These are phyloP conservation scores for Apiotrichum gracile DNA, from an alignment of 1,284 basidiomycete genomes.

Conservation along the genomic window DNA sequence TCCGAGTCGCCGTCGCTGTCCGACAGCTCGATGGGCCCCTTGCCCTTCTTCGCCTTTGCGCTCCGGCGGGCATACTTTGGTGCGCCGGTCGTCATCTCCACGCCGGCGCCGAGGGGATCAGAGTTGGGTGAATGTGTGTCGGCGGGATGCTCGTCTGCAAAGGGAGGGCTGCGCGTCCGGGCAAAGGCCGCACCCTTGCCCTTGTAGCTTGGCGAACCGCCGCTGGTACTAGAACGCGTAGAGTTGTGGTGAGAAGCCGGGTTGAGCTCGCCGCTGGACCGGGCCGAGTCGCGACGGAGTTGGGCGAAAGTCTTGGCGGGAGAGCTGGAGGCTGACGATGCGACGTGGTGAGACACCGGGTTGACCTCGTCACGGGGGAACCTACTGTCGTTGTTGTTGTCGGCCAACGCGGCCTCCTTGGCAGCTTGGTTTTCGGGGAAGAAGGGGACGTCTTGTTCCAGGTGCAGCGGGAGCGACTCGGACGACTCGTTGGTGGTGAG, in stretches of 20 bases:
- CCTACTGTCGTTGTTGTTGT: not conserved
- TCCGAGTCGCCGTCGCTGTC: not conserved
- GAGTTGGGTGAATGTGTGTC: not conserved
- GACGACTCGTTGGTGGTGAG: slow-evolving; percentile 35
- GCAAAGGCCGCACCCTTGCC: too few relatives aligned
- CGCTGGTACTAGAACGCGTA: not conserved
- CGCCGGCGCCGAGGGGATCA: not conserved
- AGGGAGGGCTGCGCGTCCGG: too few relatives aligned
- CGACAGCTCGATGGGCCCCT: not conserved
- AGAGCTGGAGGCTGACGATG: not conserved
- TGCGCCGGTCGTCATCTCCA: not conserved
- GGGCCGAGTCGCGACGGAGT: not conserved
- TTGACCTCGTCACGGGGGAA: not conserved
- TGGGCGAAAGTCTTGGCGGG: not conserved
- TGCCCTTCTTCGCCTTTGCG: not conserved
- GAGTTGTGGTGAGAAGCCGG: not conserved
- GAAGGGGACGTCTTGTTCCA: slow-evolving; percentile 12
- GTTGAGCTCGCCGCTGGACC: not conserved
- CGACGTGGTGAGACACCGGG: not conserved
- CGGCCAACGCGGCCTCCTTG: slow-evolving; percentile 2
- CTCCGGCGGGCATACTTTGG: not conserved
- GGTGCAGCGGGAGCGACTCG: slow-evolving; percentile 32
- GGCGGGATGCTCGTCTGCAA: too few relatives aligned
- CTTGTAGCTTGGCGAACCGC: too few relatives aligned
- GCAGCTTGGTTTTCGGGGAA: not conserved